Evolutionary conservation across 345 rosid species (phyloP), one percentile per base, ranked within the genome.

Genomic region (Carallia brachiata): DNA sequence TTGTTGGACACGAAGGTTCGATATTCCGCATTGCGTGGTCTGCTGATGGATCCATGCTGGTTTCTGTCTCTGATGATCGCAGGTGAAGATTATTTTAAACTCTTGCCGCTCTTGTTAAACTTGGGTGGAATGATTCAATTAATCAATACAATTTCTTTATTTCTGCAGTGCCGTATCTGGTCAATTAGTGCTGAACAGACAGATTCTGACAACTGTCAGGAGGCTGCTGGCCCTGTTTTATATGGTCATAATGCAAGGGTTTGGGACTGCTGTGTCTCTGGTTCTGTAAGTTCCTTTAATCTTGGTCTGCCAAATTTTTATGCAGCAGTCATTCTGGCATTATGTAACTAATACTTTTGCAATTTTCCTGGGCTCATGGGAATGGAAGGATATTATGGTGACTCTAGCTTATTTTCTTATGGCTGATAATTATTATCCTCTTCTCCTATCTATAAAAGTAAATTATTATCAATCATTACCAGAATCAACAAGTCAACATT

Each of bases 51-150:
- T 84, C 89, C 53, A 90, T 81, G 78, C 80, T 95, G 67, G 86
- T 95, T 73, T 92, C 97, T 18, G 93, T 89, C 69, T 95, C 97
- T 82, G 97, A 95, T 87, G 99, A 95, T 83, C 93, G 97, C 69
- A 92, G 99, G 99, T 95, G 74, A 84, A 76, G 69, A 75, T 66
- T 65, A 75, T 73, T 69, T 70, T 53, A 31, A 31, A 57, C 52
- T 79, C n/a, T 66, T 67, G 59, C 44, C 37, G 6, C 71, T 63
- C 53, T 54, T 63, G 7, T 18, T 7, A 61, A 57, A 17, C 13
- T 70, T 65, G 19, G 40, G 19, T n/a, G 40, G 58, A 55, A 50
- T 66, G 59, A 44, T 40, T 62, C 19, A 58, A 66, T 52, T 5
- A 52, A 52, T 18, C 62, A 34, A 64, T 62, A 36, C 57, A 52